Percentiles rank a stretch among this genome's conserved stretches.
phyloP scores from a whole-genome alignment of 257 asterid species.

The Solanum chaucha region DNA sequence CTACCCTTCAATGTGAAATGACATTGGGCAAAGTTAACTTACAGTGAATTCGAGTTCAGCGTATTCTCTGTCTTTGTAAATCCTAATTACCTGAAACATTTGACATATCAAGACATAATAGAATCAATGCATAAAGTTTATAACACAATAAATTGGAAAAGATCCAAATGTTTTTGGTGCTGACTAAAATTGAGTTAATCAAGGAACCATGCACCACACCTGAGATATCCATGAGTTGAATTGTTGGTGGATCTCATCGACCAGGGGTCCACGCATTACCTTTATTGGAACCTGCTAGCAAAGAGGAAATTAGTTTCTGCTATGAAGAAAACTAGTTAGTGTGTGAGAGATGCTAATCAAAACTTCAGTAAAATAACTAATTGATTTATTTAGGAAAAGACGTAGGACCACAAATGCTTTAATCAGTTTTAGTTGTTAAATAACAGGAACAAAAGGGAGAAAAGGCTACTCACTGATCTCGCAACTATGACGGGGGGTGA shows the following conservation, averaged over 20 bases:
- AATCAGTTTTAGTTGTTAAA: not conserved
- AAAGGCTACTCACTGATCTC: slow-evolving; percentile 42
- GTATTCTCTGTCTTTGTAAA: slow-evolving; percentile 70
- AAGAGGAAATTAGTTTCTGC: not conserved
- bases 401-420: not conserved
- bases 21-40: slow-evolving; percentile 14
- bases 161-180: not conserved
- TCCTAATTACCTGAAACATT: slow-evolving; percentile 51
- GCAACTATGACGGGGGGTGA: slow-evolving; percentile 46
- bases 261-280: slow-evolving; percentile 57
- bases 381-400: not conserved
- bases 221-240: slow-evolving; percentile 78
- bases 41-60: slow-evolving; percentile 86
- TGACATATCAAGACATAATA: not conserved
- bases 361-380: not conserved
- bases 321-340: not conserved
- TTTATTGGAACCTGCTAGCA: slow-evolving; percentile 51
- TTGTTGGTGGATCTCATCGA: slow-evolving; percentile 82
- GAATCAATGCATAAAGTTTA: not conserved
- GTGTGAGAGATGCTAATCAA: not conserved
- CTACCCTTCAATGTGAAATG: not conserved
- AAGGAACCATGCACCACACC: slow-evolving; percentile 21
- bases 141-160: not conserved
- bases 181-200: not conserved
- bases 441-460: not conserved